phyloP scores from a whole-genome alignment of 768 basidiomycete species.

The Punctularia strigosozonata region DNA sequence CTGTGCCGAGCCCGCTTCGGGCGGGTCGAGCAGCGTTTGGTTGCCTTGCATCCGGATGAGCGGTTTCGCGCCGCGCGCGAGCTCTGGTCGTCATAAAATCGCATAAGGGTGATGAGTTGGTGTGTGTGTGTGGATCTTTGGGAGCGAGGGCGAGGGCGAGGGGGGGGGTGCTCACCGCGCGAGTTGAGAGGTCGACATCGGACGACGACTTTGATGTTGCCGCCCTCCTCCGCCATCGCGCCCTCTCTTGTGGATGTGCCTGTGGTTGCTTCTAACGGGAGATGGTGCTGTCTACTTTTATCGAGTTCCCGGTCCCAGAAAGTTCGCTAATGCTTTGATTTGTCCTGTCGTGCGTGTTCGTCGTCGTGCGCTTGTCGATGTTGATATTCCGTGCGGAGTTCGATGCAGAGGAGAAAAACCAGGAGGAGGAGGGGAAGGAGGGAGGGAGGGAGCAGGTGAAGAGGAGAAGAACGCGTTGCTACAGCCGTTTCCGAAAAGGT shows the following conservation, averaged over 20 bases:
- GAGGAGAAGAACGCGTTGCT: no score
- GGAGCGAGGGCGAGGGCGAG: constrained; percentile 1
- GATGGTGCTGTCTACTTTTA: no score
- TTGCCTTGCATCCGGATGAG: constrained; percentile 94
- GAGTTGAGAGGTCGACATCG: constrained; percentile 96
- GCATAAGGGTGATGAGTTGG: background rate
- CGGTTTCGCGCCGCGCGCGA: constrained; percentile 84
- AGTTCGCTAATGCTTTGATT: no score
- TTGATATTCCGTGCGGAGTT: no score
- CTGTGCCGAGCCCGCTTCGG: constrained; percentile 59
- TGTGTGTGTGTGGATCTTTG: background rate
- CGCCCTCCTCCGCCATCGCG: constrained; percentile 13
- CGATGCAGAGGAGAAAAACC: no score
- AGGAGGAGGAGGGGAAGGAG: no score
- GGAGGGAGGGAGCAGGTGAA: no score
- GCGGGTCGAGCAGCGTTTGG: constrained; percentile 87
- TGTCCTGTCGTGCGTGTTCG: no score
- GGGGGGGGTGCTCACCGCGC: constrained; percentile 50
- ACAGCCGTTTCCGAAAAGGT: no score
- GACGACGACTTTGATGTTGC: constrained; percentile 87
- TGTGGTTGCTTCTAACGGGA: background rate
- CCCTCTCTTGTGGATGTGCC: background rate
- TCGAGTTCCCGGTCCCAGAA: no score
- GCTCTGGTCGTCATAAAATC: constrained; percentile 37
- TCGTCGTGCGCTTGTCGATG: no score